phyloP scores from a whole-genome alignment of 768 basidiomycete species.

The Amanita rubescens region DNA sequence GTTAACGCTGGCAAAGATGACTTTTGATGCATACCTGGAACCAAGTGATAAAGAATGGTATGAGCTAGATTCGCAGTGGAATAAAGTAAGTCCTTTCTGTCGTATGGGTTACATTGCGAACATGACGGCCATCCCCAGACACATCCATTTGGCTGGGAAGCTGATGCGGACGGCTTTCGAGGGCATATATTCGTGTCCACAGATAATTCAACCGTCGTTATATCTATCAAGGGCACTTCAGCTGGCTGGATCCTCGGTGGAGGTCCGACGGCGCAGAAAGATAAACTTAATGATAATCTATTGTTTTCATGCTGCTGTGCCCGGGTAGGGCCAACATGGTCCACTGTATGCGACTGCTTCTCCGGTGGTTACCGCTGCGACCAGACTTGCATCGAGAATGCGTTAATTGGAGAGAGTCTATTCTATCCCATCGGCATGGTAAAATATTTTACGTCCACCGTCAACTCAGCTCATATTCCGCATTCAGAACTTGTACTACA shows the following conservation, averaged over 20 bases:
- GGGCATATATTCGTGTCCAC: constrained; percentile 86
- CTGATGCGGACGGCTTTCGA: constrained; percentile 81
- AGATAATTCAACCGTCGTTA: constrained; percentile 79
- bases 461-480: background rate
- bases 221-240: constrained; percentile 93
- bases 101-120: background rate
- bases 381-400: constrained; percentile 70
- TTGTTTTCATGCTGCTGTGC: constrained; percentile 96
- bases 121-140: constrained; percentile 28
- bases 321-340: constrained; percentile 91
- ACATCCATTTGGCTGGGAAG: constrained; percentile 84
- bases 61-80: constrained; percentile 32
- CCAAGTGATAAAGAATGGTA: constrained; percentile 57
- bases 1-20: constrained; percentile 77
- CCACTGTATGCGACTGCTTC: constrained; percentile 85
- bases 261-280: constrained; percentile 79
- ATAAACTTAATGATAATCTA: constrained; percentile 94
- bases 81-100: background rate
- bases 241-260: constrained; percentile 61
- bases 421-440: constrained; percentile 87
- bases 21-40: constrained; percentile 63
- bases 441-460: constrained; percentile 4
- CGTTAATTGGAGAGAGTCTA: constrained; percentile 72
- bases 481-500: constrained; percentile 82
- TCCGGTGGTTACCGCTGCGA: constrained; percentile 70